Conservation (phyloP, 805 yeast species). For the Pichia ethanolica region DNA sequence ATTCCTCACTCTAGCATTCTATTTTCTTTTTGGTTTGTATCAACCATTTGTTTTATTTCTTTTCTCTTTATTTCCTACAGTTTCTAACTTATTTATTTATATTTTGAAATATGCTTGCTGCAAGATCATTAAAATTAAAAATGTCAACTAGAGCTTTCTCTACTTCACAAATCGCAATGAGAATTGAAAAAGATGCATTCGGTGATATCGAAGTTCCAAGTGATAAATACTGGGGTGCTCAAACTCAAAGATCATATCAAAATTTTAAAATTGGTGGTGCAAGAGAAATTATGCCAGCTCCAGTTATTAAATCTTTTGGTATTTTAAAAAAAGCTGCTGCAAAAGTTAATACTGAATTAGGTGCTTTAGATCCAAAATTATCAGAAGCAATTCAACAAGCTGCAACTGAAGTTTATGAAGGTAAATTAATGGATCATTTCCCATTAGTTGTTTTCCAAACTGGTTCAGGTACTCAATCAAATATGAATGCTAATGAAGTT, state of each 20-base stretch:
- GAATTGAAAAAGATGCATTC: slow-evolving; percentile 92
- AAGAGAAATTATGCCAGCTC: slow-evolving; percentile 85
- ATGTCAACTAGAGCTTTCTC: slow-evolving; percentile 25
- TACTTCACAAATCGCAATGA: slow-evolving; percentile 26
- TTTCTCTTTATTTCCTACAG: not conserved
- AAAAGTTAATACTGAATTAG: slow-evolving; percentile 74
- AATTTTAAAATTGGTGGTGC: slow-evolving; percentile 96
- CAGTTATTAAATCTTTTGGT: slow-evolving; percentile 89
- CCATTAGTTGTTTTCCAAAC: slow-evolving; percentile 98
- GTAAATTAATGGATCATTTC: slow-evolving; percentile 88
- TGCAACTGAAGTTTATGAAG: slow-evolving; percentile 90
- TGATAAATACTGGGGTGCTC: slow-evolving; percentile 95
- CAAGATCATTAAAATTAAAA: slow-evolving; percentile 15
- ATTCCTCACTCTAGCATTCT: no score
- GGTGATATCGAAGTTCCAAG: slow-evolving; percentile 85
- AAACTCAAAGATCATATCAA: slow-evolving; percentile 86
- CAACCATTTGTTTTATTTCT: not conserved
- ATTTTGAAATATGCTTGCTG: slow-evolving; percentile 18
- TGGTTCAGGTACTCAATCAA: slow-evolving; percentile 97
- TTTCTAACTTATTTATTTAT: not conserved
- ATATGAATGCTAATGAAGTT: slow-evolving; percentile 99
- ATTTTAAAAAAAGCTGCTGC: slow-evolving; percentile 92
- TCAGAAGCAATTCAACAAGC: slow-evolving; percentile 85
- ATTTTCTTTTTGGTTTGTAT: no score
- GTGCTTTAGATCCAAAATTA: slow-evolving; percentile 75